phyloP scores from a whole-genome alignment of 192 early-diverging fungal genomes.

The Dispira simplex region DNA sequence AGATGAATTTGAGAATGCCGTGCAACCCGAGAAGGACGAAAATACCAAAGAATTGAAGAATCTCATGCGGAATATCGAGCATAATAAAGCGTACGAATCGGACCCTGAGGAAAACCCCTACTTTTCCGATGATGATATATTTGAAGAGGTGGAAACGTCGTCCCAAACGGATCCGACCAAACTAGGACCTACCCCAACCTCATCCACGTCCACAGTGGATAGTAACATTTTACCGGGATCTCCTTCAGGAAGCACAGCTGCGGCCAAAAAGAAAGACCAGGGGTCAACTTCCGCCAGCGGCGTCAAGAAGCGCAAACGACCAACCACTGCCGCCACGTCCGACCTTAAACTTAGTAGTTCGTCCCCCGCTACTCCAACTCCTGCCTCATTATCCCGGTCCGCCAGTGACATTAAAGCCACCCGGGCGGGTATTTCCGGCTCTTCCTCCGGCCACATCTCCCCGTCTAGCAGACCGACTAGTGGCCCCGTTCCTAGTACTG shows the following conservation, averaged over 20 bases:
- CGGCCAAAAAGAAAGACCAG: slow-evolving; percentile 10
- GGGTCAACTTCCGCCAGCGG: neutral
- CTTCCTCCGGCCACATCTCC: slow-evolving; percentile 15
- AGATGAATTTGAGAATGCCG: slow-evolving; percentile 24
- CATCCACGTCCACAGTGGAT: slow-evolving; percentile 7
- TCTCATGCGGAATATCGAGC: slow-evolving; percentile 42
- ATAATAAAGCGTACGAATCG: slow-evolving; percentile 44
- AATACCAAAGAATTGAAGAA: slow-evolving; percentile 39
- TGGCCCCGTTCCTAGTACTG: neutral
- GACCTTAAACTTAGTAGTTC: slow-evolving; percentile 1
- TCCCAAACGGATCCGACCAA: slow-evolving; percentile 1
- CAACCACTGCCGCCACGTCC: slow-evolving; percentile 12
- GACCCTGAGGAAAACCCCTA: slow-evolving; percentile 40
- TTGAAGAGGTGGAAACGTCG: slow-evolving; percentile 10
- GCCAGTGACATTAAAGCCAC: slow-evolving; percentile 12
- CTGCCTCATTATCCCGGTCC: slow-evolving; percentile 7
- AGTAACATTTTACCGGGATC: slow-evolving; percentile 13
- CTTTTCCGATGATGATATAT: slow-evolving; percentile 23
- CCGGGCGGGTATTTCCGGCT: slow-evolving; percentile 11
- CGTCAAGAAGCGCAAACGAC: slow-evolving; percentile 31
- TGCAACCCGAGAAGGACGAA: slow-evolving; percentile 20
- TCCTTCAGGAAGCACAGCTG: slow-evolving; percentile 5
- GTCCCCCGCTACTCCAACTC: slow-evolving; percentile 13
- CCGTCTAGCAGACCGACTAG: slow-evolving; percentile 10
- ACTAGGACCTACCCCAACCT: neutral